Evolutionary conservation across 441 rosid genomes (phyloP), one percentile per base, ranked within the genome.

Genomic region (Manihot esculenta): DNA sequence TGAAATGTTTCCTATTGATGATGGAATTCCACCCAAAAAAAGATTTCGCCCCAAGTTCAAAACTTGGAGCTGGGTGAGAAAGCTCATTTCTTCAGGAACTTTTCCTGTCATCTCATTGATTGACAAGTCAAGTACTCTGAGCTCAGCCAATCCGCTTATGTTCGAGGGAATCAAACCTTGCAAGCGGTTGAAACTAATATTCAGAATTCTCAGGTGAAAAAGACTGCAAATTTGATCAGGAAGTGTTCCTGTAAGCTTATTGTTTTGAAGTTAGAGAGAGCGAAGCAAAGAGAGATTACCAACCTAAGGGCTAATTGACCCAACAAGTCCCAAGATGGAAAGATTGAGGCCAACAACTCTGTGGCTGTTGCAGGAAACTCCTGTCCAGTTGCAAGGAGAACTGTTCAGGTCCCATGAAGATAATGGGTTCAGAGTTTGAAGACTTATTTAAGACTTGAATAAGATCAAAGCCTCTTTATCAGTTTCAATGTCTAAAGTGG

Each of bases 311-410:
- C 79, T 83, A 48, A 87, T 78, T 26, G 79, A 72, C 1, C 91
- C 91, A 27, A 12, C 27, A 35, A 85, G 73, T n/a, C 8, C 77
- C 47, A 14, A 50, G 57, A 70, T 74, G 1, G 72, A 27, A 10
- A 80, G 76, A 26, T 74, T 23, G 21, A 80, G 74, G 10, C 48
- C 67, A 42, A 62, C 6, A 33, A 85, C 87, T 74, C 89, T 78
- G n/a, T 66, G 60, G 70, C 24, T 30, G 69, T 72, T 67, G 83
- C 89, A 87, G 68, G 64, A 20, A 68, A 85, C 83, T 48, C 89
- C 84, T 0, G 84, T 75, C 89, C 91, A 85, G 17, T 74, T 77
- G 71, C 87, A 87, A 18, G 86, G 87, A 15, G 82, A 76, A 14
- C 45, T 59, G 82, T 66, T 80, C 49, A 12, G 55, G 59, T 77